Evolutionary conservation across 768 basidiomycete genomes (phyloP).

Genomic region (Auricularia heimuer): DNA sequence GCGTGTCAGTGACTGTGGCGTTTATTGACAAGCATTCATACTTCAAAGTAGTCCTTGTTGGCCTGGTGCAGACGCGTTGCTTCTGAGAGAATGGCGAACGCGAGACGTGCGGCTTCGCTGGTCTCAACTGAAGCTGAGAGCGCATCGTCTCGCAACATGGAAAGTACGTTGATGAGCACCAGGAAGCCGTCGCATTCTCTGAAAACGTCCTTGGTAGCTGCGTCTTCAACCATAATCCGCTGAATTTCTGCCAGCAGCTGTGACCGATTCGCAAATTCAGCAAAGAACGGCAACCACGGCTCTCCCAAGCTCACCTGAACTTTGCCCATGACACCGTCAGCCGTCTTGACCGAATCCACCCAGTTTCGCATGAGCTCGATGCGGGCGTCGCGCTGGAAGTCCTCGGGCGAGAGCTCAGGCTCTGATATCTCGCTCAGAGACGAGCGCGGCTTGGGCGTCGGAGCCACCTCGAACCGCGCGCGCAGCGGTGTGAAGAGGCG

Average conservation of each 20-base stretch:
- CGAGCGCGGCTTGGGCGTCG: conserved; percentile 15
- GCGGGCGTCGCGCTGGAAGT: conserved; percentile 65
- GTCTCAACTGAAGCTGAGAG: conserved; percentile 23
- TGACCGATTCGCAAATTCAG: not conserved
- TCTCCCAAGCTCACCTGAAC: conserved; percentile 39
- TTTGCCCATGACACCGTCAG: conserved; percentile 35
- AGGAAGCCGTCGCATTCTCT: conserved; percentile 77
- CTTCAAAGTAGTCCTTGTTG: conserved; percentile 61
- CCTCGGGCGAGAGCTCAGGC: conserved; percentile 37
- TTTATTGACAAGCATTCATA: conserved; percentile 23
- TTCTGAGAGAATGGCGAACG: conserved; percentile 56
- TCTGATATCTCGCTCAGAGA: conserved; percentile 4
- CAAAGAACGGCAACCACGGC: not conserved
- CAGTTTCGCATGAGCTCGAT: conserved; percentile 60
- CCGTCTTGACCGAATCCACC: conserved; percentile 58
- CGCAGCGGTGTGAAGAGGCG: conserved; percentile 51
- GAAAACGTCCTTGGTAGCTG: conserved; percentile 62
- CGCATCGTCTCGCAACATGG: conserved; percentile 31
- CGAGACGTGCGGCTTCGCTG: conserved; percentile 46
- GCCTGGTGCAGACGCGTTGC: conserved; percentile 44
- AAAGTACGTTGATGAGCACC: conserved; percentile 61
- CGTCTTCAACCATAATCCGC: conserved; percentile 55
- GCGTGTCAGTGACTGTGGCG: not conserved
- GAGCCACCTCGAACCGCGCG: conserved; percentile 42
- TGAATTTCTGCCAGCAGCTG: conserved; percentile 61